A percentile compares a stretch with the other conserved stretches of the same genome.
These are phyloP conservation scores for Lizonia empirigonia DNA, from an alignment of 2,329 filamentous ascomycete genomes.

Conservation along the genomic window DNA sequence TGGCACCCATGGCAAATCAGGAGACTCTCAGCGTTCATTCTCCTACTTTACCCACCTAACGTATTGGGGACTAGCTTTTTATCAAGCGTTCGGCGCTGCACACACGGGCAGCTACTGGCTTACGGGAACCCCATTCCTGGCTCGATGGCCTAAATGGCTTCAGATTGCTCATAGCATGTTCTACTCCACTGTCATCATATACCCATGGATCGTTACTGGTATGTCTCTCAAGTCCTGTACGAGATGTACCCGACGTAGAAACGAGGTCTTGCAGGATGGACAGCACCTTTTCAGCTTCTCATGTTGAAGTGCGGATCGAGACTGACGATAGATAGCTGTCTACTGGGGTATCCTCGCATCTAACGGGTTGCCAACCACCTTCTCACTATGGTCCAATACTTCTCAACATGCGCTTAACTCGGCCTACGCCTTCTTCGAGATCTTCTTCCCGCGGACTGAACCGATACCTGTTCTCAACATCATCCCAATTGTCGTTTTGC, in stretches of 20 bases:
- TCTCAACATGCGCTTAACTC: constrained; percentile 78
- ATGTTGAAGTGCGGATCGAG: not conserved
- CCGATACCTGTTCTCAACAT: constrained; percentile 69
- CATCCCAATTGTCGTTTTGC: constrained; percentile 69
- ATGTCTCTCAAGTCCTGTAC: constrained; percentile 23
- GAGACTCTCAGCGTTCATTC: constrained; percentile 61
- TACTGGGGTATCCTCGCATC: constrained; percentile 51
- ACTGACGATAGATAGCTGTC: constrained; percentile 43
- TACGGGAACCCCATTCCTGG: constrained; percentile 45
- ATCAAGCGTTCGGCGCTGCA: constrained; percentile 69
- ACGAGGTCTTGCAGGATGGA: not conserved
- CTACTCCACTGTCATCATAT: constrained; percentile 52
- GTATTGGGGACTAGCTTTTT: constrained; percentile 83
- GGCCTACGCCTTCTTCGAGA: constrained; percentile 75
- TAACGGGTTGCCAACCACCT: constrained; percentile 42
- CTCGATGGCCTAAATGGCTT: constrained; percentile 46
- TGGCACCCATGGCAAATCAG: constrained; percentile 60
- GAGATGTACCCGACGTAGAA: not conserved
- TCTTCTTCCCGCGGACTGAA: constrained; percentile 69
- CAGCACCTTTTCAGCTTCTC: not conserved
- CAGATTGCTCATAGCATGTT: constrained; percentile 49
- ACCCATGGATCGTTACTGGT: constrained; percentile 54
- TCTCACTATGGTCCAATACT: constrained; percentile 62
- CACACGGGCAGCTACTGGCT: constrained; percentile 71
- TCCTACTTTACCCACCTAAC: constrained; percentile 83